phyloP scores from a whole-genome alignment of 805 yeast genomes.

The Saccharomycopsis sp. region DNA sequence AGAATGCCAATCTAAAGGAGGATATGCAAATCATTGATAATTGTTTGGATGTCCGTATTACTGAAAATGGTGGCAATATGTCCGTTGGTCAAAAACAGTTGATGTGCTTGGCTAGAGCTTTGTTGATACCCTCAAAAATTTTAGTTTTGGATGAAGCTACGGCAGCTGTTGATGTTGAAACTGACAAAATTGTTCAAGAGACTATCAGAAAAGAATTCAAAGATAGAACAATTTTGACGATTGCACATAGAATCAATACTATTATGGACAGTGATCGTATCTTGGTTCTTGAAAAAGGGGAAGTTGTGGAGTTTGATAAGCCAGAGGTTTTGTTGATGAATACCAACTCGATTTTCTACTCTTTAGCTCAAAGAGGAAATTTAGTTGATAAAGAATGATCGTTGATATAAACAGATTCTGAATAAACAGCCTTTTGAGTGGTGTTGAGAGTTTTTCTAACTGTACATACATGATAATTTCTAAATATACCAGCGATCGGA shows the following conservation, averaged over 20 bases:
- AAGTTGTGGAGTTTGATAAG: constrained; percentile 66
- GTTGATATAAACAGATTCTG: not conserved
- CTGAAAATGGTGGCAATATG: constrained; percentile 64
- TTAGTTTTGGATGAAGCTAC: constrained; percentile 80
- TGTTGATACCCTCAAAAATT: constrained; percentile 53
- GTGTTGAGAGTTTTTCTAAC: too few species aligned
- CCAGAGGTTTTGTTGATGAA: constrained; percentile 60
- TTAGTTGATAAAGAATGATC: constrained; percentile 27
- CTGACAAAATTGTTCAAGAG: constrained; percentile 68
- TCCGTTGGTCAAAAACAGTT: constrained; percentile 74
- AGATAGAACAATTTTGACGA: constrained; percentile 71
- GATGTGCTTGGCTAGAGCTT: constrained; percentile 74
- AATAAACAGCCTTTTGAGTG: too few species aligned
- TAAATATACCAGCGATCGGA: too few species aligned
- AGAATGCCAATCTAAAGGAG: constrained; percentile 35
- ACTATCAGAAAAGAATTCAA: constrained; percentile 69
- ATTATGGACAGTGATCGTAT: constrained; percentile 75
- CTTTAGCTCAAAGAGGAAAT: constrained; percentile 79
- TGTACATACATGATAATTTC: too few species aligned
- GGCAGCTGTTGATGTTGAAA: constrained; percentile 82
- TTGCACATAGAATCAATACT: constrained; percentile 79
- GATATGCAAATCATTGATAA: constrained; percentile 4
- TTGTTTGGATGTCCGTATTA: constrained; percentile 39
- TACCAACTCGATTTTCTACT: constrained; percentile 62
- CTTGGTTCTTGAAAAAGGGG: constrained; percentile 66